Evolutionary conservation across 805 yeast species (phyloP).

Genomic region (Lipomyces anomalus): DNA sequence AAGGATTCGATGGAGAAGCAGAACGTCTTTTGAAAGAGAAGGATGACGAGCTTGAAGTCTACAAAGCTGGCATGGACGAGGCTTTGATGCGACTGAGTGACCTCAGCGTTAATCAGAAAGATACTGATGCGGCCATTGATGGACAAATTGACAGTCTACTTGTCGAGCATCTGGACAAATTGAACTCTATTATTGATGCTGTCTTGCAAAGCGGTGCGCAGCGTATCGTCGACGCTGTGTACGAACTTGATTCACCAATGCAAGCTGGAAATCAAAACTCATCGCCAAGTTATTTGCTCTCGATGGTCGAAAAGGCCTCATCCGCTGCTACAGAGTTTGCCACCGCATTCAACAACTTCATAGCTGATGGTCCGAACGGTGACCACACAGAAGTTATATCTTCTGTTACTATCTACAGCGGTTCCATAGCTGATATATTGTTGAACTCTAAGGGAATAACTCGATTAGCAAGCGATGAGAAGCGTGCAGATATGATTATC

Average conservation of each 20-base stretch:
- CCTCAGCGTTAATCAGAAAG: slow-evolving; percentile 38
- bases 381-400: slow-evolving; percentile 56
- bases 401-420: slow-evolving; percentile 57
- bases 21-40: slow-evolving; percentile 54
- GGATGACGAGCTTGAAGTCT: slow-evolving; percentile 75
- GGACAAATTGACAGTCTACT: slow-evolving; percentile 54
- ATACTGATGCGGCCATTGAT: slow-evolving; percentile 48
- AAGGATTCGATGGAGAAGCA: slow-evolving; percentile 29
- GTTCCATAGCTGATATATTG: slow-evolving; percentile 57
- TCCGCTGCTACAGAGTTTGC: slow-evolving; percentile 75
- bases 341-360: slow-evolving; percentile 62
- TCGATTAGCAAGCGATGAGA: slow-evolving; percentile 46
- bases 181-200: slow-evolving; percentile 60
- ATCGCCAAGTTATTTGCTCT: slow-evolving; percentile 60
- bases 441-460: slow-evolving; percentile 65
- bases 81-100: slow-evolving; percentile 57
- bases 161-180: slow-evolving; percentile 43
- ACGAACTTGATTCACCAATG: slow-evolving; percentile 70
- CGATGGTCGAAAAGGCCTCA: slow-evolving; percentile 65
- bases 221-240: slow-evolving; percentile 63
- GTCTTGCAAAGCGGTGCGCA: slow-evolving; percentile 62
- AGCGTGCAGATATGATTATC: slow-evolving; percentile 48
- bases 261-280: slow-evolving; percentile 77
- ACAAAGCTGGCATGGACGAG: slow-evolving; percentile 60
- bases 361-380: slow-evolving; percentile 70